A percentile compares a stretch with the other conserved stretches of the same genome.
phyloP scores from a whole-genome alignment of 371 early-diverging fungal genomes.

The Mortierella sp. region DNA sequence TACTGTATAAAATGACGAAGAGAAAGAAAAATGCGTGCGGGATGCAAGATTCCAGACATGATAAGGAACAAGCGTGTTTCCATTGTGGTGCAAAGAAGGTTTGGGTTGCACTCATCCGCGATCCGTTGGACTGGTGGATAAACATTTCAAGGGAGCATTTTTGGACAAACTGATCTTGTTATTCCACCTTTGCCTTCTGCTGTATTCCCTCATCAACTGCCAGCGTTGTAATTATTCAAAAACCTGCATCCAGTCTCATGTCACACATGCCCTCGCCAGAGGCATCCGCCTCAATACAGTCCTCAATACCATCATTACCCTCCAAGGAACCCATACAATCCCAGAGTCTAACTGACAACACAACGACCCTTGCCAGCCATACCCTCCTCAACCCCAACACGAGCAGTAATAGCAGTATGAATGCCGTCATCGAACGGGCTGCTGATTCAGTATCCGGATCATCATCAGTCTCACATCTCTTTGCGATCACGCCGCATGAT shows the following conservation, averaged over 20 bases:
- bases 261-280: conserved; percentile 8
- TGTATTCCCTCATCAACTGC: not conserved
- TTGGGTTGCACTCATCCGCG: no score
- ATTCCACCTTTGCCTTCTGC: not conserved
- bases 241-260: conserved; percentile 1
- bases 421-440: no score
- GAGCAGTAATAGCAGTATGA: not conserved
- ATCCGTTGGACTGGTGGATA: no score
- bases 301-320: not conserved
- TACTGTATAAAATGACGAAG: no score
- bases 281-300: not conserved
- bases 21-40: no score
- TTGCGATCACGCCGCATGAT: conserved; percentile 39
- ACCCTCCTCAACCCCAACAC: conserved; percentile 3
- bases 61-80: no score
- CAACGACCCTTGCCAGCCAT: conserved; percentile 3
- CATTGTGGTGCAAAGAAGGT: no score
- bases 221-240: not conserved
- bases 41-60: no score
- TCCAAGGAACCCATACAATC: not conserved
- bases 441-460: conserved; percentile 1
- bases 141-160: no score
- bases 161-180: no score
- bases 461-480: conserved; percentile 37
- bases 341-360: not conserved